Conservation (phyloP, 2,329 filamentous ascomycete species). For the Albophoma yamanashiensis region DNA sequence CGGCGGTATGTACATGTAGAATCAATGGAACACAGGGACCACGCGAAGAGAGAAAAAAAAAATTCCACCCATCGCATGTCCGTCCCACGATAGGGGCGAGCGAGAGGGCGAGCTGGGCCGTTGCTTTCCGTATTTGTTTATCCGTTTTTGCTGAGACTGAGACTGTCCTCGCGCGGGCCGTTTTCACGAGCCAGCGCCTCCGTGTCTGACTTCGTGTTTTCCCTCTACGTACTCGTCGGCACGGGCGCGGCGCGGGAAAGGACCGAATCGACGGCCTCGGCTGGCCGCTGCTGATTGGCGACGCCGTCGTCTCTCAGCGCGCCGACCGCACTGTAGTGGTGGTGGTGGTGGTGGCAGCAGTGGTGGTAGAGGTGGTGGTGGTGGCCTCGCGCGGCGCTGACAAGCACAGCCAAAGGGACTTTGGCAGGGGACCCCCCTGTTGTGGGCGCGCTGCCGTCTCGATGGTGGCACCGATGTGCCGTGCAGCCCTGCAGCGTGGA, state of each 20-base stretch:
- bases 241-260: background rate
- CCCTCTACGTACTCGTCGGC: too few species aligned
- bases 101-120: background rate
- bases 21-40: background rate
- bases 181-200: background rate
- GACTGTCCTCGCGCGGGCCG: background rate
- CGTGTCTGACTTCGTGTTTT: background rate
- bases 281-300: background rate
- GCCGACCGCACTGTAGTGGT: too few species aligned
- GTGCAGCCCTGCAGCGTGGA: background rate
- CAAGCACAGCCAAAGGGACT: too few species aligned
- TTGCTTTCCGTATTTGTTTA: background rate
- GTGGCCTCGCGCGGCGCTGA: background rate
- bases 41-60: background rate
- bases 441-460: background rate
- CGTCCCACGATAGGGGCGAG: too few species aligned
- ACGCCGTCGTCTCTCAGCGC: background rate
- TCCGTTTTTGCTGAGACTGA: too few species aligned
- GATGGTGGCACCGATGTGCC: background rate
- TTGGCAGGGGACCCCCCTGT: too few species aligned
- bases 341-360: background rate
- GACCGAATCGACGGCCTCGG: background rate
- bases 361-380: background rate
- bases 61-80: background rate
- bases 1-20: too few species aligned